A percentile compares a stretch with the other conserved stretches of the same genome.
Conservation (phyloP, 164 flowering plant genomes). For the Berberis vulgaris region DNA sequence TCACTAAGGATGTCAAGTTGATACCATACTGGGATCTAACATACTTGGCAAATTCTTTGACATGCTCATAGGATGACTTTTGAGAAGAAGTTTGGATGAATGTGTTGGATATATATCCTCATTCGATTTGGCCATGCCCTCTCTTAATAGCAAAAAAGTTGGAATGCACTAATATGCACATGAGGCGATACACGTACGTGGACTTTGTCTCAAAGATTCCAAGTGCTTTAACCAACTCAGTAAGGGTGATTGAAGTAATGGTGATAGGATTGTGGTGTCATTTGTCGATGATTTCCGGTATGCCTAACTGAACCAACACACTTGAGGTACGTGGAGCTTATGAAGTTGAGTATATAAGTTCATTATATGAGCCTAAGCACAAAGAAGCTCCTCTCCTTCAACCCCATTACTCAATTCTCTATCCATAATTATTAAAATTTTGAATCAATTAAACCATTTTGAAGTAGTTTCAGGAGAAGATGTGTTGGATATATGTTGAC, state of each 20-base stretch:
- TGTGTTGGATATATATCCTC: slow-evolving; percentile 14
- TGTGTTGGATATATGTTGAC: too few relatives aligned
- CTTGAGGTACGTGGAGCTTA: slow-evolving; percentile 35
- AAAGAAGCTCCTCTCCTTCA: slow-evolving; percentile 11
- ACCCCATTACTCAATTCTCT: neutral
- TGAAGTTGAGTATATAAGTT: slow-evolving; percentile 16
- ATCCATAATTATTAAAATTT: too few relatives aligned
- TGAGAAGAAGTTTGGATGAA: slow-evolving; percentile 22
- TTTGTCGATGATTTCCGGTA: slow-evolving; percentile 25
- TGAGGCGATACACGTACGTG: neutral
- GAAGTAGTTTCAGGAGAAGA: too few relatives aligned
- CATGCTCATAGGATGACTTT: slow-evolving; percentile 13
- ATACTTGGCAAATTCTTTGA: slow-evolving; percentile 7
- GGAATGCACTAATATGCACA: neutral
- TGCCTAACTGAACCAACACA: slow-evolving; percentile 30
- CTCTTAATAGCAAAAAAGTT: neutral
- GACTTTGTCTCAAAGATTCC: neutral
- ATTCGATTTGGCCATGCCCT: neutral
- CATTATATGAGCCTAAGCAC: slow-evolving; percentile 25
- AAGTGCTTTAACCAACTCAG: slow-evolving; percentile 1
- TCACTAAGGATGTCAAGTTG: slow-evolving; percentile 8
- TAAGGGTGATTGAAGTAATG: slow-evolving; percentile 9
- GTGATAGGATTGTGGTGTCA: slow-evolving; percentile 3
- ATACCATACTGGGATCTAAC: slow-evolving; percentile 20
- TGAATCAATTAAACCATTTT: too few relatives aligned